Percentiles rank a stretch among this genome's conserved stretches.
phyloP scores from a whole-genome alignment of 129 eudicot species.

The Pittosporum tobira region DNA sequence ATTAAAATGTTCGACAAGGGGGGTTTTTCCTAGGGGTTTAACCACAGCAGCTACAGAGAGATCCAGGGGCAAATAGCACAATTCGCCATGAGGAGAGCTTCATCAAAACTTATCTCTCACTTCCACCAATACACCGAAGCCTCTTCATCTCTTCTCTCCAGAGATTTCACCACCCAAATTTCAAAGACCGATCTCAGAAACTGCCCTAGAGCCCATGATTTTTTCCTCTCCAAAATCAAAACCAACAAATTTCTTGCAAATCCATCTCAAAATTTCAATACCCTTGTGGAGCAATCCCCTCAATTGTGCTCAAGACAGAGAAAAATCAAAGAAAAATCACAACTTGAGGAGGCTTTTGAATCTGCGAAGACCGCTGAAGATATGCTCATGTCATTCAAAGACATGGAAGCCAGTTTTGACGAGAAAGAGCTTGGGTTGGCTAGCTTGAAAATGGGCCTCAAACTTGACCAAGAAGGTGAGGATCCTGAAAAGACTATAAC shows the following conservation, averaged over 20 bases:
- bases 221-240: slow-evolving; percentile 22
- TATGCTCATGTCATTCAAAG: slow-evolving; percentile 52
- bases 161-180: slow-evolving; percentile 18
- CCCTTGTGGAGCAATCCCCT: slow-evolving; percentile 30
- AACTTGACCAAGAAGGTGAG: slow-evolving; percentile 75
- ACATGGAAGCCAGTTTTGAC: slow-evolving; percentile 47
- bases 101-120: slow-evolving; percentile 35
- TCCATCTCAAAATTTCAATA: slow-evolving; percentile 44
- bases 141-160: slow-evolving; percentile 25
- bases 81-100: slow-evolving; percentile 71
- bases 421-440: slow-evolving; percentile 69
- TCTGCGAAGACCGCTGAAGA: slow-evolving; percentile 55
- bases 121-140: slow-evolving; percentile 25
- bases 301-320: slow-evolving; percentile 55
- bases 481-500: slow-evolving; percentile 53
- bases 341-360: slow-evolving; percentile 75
- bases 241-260: slow-evolving; percentile 11
- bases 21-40: neutral
- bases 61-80: neutral
- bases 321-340: slow-evolving; percentile 52
- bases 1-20: neutral
- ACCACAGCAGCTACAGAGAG: neutral
- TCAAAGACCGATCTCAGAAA: slow-evolving; percentile 33
- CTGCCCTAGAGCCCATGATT: slow-evolving; percentile 19
- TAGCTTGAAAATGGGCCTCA: slow-evolving; percentile 64